Conservation (phyloP, 441 rosid genomes). For the Hura crepitans region DNA sequence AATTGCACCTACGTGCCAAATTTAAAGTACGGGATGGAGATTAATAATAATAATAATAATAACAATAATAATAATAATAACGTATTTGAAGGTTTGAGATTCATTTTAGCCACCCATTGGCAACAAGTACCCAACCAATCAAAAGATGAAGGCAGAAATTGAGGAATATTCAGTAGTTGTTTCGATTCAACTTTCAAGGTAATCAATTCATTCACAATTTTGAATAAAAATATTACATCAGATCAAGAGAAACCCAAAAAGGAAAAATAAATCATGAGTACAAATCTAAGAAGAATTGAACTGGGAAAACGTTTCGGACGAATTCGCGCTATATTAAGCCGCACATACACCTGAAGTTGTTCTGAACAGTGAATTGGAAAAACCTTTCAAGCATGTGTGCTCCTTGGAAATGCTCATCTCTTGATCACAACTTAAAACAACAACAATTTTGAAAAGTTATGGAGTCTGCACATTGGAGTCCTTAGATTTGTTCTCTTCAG, state of each 20-base stretch:
- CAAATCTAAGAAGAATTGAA: constrained; percentile 17
- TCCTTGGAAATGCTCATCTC: constrained; percentile 4
- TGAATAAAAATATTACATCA: constrained; percentile 27
- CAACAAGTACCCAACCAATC: background rate
- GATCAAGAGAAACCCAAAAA: constrained; percentile 22
- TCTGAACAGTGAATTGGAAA: constrained; percentile 1
- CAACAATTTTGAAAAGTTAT: constrained; percentile 26
- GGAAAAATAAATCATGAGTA: background rate
- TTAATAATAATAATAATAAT: no score
- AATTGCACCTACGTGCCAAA: no score
- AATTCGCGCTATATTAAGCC: constrained; percentile 24
- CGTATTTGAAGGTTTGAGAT: no score
- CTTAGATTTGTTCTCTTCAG: constrained; percentile 72
- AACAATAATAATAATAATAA: no score
- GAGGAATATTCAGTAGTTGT: background rate
- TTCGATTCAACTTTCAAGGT: constrained; percentile 17
- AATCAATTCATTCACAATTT: constrained; percentile 24
- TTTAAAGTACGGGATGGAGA: no score
- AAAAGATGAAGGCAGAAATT: background rate
- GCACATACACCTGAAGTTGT: constrained; percentile 10
- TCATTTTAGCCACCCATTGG: no score
- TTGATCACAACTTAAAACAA: constrained; percentile 19
- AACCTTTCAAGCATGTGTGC: constrained; percentile 12
- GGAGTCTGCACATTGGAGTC: constrained; percentile 74
- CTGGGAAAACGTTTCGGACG: constrained; percentile 11